Conservation (phyloP, 169 alveolate genomes). For the Toxoplasma gondii region DNA sequence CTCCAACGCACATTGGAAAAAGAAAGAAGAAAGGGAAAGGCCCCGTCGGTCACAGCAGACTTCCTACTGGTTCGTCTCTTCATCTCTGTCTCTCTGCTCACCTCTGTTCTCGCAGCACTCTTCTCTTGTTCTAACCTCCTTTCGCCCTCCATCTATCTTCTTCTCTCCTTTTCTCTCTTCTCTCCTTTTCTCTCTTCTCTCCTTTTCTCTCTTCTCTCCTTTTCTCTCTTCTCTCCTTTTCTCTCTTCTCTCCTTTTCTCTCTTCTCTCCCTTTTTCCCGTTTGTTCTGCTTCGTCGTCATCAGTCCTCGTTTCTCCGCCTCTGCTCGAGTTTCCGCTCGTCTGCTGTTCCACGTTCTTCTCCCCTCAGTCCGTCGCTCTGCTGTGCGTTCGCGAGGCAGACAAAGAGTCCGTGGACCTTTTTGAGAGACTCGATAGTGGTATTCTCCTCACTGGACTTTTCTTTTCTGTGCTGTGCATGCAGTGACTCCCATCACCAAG, state of each 20-base stretch:
- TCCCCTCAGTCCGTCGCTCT: no score
- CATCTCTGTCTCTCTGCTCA: not conserved
- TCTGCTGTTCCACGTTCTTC: not conserved
- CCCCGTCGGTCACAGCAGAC: conserved; percentile 22
- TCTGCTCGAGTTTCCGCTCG: not conserved
- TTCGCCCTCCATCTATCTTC: not conserved
- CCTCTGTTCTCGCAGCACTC: not conserved
- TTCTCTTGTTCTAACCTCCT: not conserved
- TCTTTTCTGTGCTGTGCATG: not conserved
- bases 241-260: not conserved
- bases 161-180: not conserved
- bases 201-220: not conserved
- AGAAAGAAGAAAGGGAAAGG: conserved; percentile 70
- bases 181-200: not conserved
- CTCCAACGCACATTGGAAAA: conserved; percentile 73
- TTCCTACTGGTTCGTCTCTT: conserved; percentile 42
- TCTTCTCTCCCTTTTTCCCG: not conserved
- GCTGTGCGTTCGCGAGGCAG: no score
- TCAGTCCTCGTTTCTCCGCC: not conserved
- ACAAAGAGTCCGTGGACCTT: no score
- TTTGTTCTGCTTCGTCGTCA: conserved; percentile 11
- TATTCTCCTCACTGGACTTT: no score
- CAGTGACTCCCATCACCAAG: conserved; percentile 55
- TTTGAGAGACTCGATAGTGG: no score
- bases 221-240: not conserved